phyloP scores from a whole-genome alignment of 176 grass and related monocot species.

The Oryza punctata region DNA sequence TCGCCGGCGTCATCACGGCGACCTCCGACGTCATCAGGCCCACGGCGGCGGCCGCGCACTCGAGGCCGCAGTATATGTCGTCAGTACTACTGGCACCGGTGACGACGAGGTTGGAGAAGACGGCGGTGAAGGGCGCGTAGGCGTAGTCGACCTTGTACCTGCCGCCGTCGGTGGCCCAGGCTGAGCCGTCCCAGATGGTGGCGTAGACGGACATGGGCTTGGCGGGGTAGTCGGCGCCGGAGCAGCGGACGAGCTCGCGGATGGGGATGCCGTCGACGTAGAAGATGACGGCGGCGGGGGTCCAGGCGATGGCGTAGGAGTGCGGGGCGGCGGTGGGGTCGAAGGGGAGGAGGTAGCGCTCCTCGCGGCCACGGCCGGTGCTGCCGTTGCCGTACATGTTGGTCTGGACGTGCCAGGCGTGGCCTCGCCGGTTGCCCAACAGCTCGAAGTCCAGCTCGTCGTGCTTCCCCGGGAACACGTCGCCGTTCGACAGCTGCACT shows the following conservation, averaged over 20 bases:
- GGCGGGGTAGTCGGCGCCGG: constrained; percentile 63
- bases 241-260: constrained; percentile 61
- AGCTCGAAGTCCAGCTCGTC: constrained; percentile 95
- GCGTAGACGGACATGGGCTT: constrained; percentile 97
- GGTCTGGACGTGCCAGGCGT: constrained; percentile 78
- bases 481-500: constrained; percentile 80
- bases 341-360: constrained; percentile 83
- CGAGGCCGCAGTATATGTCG: not conserved
- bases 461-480: constrained; percentile 60
- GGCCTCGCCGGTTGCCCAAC: constrained; percentile 65
- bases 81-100: constrained; percentile 23
- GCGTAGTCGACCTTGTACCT: constrained; percentile 71
- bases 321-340: constrained; percentile 58
- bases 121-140: constrained; percentile 67
- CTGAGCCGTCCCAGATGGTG: constrained; percentile 91
- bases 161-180: constrained; percentile 85
- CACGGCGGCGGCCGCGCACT: constrained; percentile 44
- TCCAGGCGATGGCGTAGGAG: constrained; percentile 87
- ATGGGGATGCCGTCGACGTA: constrained; percentile 73
- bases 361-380: constrained; percentile 73
- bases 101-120: constrained; percentile 64
- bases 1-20: constrained; percentile 62
- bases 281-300: constrained; percentile 75
- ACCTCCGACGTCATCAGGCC: constrained; percentile 63
- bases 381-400: constrained; percentile 91